These are phyloP conservation scores for Epichloe sp. DNA, from an alignment of 2,329 filamentous ascomycete species.

Conservation along the genomic window DNA sequence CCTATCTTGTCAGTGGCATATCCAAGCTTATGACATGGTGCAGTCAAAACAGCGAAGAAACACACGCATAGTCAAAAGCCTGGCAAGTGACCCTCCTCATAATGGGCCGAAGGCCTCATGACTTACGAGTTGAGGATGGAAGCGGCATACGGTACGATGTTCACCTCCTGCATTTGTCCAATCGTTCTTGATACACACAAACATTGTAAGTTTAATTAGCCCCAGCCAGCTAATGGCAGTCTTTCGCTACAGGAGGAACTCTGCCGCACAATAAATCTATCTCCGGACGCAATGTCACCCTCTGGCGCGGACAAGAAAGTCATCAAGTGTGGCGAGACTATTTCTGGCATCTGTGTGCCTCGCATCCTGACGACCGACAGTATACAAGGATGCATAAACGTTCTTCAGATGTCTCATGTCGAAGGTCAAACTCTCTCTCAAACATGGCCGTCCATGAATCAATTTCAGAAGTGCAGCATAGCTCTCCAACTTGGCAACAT, in stretches of 20 bases:
- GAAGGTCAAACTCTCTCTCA: background rate
- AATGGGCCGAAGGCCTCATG: no score
- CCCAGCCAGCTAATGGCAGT: background rate
- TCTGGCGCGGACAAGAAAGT: background rate
- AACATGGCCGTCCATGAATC: background rate
- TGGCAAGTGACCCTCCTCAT: no score
- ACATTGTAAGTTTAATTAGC: no score
- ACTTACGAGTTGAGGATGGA: background rate
- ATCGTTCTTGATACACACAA: background rate
- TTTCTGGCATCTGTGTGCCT: background rate
- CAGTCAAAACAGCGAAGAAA: background rate
- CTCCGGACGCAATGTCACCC: background rate
- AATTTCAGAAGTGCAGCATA: background rate
- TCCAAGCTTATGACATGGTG: background rate
- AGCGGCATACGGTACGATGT: background rate
- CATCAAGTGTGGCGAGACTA: background rate
- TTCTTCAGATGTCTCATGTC: background rate
- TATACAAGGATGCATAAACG: background rate
- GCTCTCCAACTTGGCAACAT: background rate
- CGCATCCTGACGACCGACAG: constrained; percentile 1
- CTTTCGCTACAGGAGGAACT: background rate
- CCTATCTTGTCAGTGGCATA: background rate
- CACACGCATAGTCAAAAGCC: background rate
- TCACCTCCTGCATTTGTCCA: background rate
- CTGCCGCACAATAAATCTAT: background rate